Conservation (phyloP, 139 green algal species). For the Tetraselmis striata region DNA sequence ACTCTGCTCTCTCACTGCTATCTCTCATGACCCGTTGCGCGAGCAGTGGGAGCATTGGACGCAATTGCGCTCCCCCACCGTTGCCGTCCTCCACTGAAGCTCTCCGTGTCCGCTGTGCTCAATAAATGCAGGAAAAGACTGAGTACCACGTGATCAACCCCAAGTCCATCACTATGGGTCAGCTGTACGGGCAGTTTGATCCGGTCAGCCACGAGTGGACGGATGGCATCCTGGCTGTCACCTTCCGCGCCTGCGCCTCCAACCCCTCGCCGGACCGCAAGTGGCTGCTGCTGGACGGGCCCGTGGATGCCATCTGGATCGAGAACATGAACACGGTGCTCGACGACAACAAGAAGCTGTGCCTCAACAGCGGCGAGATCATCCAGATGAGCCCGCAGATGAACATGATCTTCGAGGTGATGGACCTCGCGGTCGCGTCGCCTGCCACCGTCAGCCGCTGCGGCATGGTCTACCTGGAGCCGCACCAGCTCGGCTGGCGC, state of each 20-base stretch:
- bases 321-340: constrained; percentile 62
- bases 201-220: constrained; percentile 31
- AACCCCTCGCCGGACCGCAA: constrained; percentile 15
- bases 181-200: constrained; percentile 37
- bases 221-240: constrained; percentile 35
- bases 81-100: too few species aligned
- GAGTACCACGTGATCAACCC: constrained; percentile 23
- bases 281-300: constrained; percentile 48
- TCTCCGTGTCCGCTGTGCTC: too few species aligned
- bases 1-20: too few species aligned
- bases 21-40: too few species aligned
- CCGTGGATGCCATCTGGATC: constrained; percentile 47
- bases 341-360: constrained; percentile 65
- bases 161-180: constrained; percentile 26
- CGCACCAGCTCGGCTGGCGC: constrained; percentile 18
- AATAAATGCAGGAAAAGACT: constrained; percentile 11
- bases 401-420: constrained; percentile 52
- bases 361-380: constrained; percentile 42
- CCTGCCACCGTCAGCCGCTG: constrained; percentile 54
- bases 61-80: too few species aligned
- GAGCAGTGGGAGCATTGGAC: too few species aligned
- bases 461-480: constrained; percentile 45
- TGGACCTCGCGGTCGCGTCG: constrained; percentile 43
- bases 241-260: constrained; percentile 23
- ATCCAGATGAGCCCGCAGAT: constrained; percentile 37